These are phyloP conservation scores for Suillus subalutaceus DNA, from an alignment of 768 basidiomycete genomes.

Conservation along the genomic window DNA sequence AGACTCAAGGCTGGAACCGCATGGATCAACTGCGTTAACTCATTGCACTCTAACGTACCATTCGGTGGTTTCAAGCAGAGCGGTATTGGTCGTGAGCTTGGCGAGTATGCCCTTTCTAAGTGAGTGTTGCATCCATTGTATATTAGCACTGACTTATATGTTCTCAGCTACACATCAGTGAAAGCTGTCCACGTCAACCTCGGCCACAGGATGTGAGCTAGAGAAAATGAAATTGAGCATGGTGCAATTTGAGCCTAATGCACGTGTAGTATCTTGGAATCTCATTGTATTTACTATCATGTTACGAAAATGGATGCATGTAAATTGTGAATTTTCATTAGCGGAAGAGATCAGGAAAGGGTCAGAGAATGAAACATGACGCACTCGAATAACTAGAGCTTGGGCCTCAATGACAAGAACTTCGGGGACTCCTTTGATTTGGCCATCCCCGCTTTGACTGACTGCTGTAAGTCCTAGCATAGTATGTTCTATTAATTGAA, in stretches of 20 bases:
- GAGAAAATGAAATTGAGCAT: neutral
- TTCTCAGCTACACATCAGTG: slow-evolving; percentile 54
- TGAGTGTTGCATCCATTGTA: slow-evolving; percentile 20
- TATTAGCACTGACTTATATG: neutral
- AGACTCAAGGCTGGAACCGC: slow-evolving; percentile 79
- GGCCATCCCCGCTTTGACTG: slow-evolving; percentile 10
- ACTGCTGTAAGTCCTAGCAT: slow-evolving; percentile 14
- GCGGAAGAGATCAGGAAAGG: neutral
- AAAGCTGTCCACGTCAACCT: slow-evolving; percentile 69
- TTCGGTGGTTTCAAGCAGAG: slow-evolving; percentile 89
- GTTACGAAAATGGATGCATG: neutral
- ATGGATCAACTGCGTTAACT: slow-evolving; percentile 54
- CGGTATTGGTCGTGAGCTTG: slow-evolving; percentile 80
- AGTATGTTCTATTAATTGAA: neutral
- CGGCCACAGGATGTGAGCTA: slow-evolving; percentile 20
- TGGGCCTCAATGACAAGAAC: slow-evolving; percentile 12
- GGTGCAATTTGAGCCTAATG: neutral
- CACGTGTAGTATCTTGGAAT: neutral
- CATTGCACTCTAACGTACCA: slow-evolving; percentile 48
- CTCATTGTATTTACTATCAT: neutral
- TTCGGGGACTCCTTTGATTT: slow-evolving; percentile 1
- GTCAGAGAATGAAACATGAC: neutral
- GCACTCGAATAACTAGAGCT: neutral
- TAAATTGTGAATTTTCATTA: neutral
- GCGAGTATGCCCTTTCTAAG: slow-evolving; percentile 70